Percentiles rank a stretch among this genome's conserved stretches.
These are phyloP conservation scores for Ceratocystis colombiana DNA, from an alignment of 2,329 filamentous ascomycete genomes.

Conservation along the genomic window DNA sequence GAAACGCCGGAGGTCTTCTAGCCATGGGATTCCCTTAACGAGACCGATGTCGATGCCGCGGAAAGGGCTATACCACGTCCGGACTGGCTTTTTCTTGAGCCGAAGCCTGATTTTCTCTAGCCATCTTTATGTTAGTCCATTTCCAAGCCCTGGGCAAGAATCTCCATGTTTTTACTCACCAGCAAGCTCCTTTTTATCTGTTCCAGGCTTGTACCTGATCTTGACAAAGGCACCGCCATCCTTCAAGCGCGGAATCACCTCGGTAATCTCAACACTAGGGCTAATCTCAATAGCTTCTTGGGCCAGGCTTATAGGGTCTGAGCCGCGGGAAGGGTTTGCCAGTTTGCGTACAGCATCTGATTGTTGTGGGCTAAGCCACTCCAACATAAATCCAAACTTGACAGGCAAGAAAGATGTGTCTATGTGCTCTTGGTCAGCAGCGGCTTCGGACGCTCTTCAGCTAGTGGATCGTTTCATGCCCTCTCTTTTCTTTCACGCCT, in stretches of 20 bases:
- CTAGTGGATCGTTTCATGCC: not conserved
- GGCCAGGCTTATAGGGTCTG: slow-evolving; percentile 46
- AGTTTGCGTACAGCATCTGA: slow-evolving; percentile 34
- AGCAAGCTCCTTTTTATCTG: slow-evolving; percentile 38
- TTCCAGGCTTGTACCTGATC: slow-evolving; percentile 46
- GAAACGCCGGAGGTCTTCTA: slow-evolving; percentile 80
- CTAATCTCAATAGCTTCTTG: slow-evolving; percentile 54
- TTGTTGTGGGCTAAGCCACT: slow-evolving; percentile 24
- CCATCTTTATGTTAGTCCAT: not conserved
- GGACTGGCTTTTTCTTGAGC: slow-evolving; percentile 60
- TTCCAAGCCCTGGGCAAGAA: not conserved
- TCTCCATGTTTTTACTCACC: slow-evolving; percentile 29
- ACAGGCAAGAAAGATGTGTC: slow-evolving; percentile 24
- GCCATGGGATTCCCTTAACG: slow-evolving; percentile 80
- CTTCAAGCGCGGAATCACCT: slow-evolving; percentile 74
- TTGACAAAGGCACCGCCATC: slow-evolving; percentile 94
- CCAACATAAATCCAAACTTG: slow-evolving; percentile 19
- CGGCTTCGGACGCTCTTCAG: not conserved
- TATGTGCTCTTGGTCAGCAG: not conserved
- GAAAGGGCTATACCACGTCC: slow-evolving; percentile 85
- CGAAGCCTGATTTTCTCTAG: slow-evolving; percentile 48
- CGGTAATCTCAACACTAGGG: slow-evolving; percentile 58
- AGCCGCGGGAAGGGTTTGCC: slow-evolving; percentile 42
- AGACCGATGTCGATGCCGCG: slow-evolving; percentile 57
- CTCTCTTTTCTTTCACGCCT: not conserved